These are phyloP conservation scores for Nannizzia gypsea DNA, from an alignment of 2,329 filamentous ascomycete species.

Conservation along the genomic window DNA sequence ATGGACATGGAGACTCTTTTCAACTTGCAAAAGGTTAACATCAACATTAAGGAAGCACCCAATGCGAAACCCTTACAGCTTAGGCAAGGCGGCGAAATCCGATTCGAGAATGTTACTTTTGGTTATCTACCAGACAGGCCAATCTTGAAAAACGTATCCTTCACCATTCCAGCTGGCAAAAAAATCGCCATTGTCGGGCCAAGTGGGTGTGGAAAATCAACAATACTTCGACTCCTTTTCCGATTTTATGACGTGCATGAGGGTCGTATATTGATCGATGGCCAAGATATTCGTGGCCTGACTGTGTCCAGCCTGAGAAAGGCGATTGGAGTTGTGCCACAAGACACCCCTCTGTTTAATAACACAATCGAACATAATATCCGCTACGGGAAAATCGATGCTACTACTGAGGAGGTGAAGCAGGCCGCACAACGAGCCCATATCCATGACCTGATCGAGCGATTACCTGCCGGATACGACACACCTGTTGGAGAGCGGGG, in stretches of 20 bases:
- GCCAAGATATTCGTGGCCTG: conserved; percentile 78
- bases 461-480: conserved; percentile 76
- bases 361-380: conserved; percentile 95
- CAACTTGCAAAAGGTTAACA: conserved; percentile 91
- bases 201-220: conserved; percentile 92
- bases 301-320: conserved; percentile 69
- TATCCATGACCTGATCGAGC: conserved; percentile 69
- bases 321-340: conserved; percentile 87
- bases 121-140: conserved; percentile 78
- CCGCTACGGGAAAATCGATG: conserved; percentile 73
- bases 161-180: conserved; percentile 89
- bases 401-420: conserved; percentile 58
- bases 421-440: conserved; percentile 70
- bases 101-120: conserved; percentile 89
- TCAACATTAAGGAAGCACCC: conserved; percentile 66
- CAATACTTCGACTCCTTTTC: conserved; percentile 79
- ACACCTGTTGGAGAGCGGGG: conserved; percentile 89
- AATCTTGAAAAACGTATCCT: conserved; percentile 69
- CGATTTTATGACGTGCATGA: conserved; percentile 82
- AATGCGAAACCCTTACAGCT: conserved; percentile 63
- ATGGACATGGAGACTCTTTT: conserved; percentile 98
- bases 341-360: conserved; percentile 95
- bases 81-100: conserved; percentile 71
- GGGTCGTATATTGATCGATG: conserved; percentile 81
- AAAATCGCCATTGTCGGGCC: conserved; percentile 94